Percentiles rank a stretch among this genome's conserved stretches.
phyloP scores from a whole-genome alignment of 2,329 filamentous ascomycete species.

The Alternaria gaisen region DNA sequence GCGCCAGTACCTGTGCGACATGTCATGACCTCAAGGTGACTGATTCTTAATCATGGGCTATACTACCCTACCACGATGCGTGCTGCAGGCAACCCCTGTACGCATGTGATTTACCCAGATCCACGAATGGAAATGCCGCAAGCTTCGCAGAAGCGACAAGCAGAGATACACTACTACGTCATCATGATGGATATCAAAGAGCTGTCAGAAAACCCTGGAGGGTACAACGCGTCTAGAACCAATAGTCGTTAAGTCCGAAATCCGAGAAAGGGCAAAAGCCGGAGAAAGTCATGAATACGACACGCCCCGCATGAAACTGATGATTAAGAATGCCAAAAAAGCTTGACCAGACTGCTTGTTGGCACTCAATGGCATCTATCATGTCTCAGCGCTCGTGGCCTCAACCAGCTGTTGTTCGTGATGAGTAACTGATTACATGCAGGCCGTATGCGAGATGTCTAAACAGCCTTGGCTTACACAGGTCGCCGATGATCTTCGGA shows the following conservation, averaged over 20 bases:
- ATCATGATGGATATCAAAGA: slow-evolving; percentile 21
- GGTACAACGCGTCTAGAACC: neutral
- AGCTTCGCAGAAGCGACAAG: neutral
- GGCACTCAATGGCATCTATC: neutral
- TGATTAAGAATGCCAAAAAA: slow-evolving; percentile 6
- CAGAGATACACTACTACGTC: slow-evolving; percentile 21
- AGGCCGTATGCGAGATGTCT: neutral
- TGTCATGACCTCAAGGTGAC: slow-evolving; percentile 22
- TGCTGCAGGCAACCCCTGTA: slow-evolving; percentile 14
- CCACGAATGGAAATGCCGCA: slow-evolving; percentile 13
- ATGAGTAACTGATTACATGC: neutral
- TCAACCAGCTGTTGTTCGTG: neutral
- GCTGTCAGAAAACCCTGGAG: neutral
- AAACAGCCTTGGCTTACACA: neutral
- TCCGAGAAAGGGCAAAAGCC: slow-evolving; percentile 2
- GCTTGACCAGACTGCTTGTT: neutral
- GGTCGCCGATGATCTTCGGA: neutral
- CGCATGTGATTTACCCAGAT: neutral
- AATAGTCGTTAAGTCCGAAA: neutral
- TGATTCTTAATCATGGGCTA: slow-evolving; percentile 13
- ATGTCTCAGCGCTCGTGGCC: neutral
- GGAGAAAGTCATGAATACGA: neutral
- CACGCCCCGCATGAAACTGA: neutral
- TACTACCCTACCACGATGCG: neutral
- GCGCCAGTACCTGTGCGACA: slow-evolving; percentile 7